Evolutionary conservation across 2,329 filamentous ascomycete genomes (phyloP), one percentile per base, ranked within the genome.

Genomic region (Calonectria naviculata): DNA sequence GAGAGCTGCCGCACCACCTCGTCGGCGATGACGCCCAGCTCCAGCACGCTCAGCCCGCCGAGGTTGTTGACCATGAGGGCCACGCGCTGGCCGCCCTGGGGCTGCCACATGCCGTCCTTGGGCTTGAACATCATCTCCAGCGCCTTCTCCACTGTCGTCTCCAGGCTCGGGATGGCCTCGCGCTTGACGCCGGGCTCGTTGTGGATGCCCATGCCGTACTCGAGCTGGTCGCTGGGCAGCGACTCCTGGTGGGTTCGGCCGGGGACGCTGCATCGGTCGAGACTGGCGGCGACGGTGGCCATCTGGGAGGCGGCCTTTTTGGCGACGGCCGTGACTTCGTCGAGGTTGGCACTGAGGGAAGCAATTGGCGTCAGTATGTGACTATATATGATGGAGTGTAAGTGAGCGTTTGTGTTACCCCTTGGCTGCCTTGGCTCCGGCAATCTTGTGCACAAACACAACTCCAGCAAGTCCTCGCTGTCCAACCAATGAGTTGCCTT

Each of bases 161-260:
- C 67, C 1, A 78, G 66, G 10, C n/a, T 68, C 6, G 56, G 21
- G 1, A 78, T 63, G 31, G 69, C 58, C 44, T 75, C 72, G n/a
- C 76, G 75, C 34, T 70, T 71, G n/a, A 77, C 76, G 21, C 76
- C 76, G 1, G 76, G 76, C 31, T 78, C 76, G 64, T 78, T 78
- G 67, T 78, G 76, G 44, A 78, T 78, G 29, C 76, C 76, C 76
- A 78, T 77, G 2, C 76, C 76, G 38, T 74, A 78, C 24, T 78
- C 76, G 46, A 78, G 73, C 21, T 76, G 73, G 29, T 64, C 67
- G 7, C 26, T n/a, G 5, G 76, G 73, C 8, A 78, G 73, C 7
- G 58, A 49, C 28, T 78, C 75, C 46, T 78, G 75, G 41, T 60
- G 72, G 29, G n/a, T 12, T 15, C 75, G 71, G 5, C 75, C 73